Evolutionary conservation across 352 stramenopile genomes (phyloP).

Genomic region (Pythium sp.): DNA sequence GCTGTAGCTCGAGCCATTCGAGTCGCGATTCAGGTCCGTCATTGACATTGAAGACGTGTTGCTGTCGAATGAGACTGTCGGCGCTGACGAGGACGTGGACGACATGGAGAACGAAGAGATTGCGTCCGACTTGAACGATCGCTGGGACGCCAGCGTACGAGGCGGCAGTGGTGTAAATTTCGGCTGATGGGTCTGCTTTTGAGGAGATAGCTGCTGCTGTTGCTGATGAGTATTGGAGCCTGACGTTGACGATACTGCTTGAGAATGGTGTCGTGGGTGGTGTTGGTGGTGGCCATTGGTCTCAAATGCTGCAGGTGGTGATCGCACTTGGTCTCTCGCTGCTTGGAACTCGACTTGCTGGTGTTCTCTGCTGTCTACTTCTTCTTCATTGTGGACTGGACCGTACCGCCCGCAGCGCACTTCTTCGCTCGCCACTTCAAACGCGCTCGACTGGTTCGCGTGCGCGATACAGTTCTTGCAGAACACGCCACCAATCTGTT

Average conservation of each 20-base stretch:
- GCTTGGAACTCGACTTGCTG: background rate
- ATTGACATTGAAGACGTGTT: conserved; percentile 1
- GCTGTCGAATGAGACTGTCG: conserved; percentile 9
- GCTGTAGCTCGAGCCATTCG: conserved; percentile 6
- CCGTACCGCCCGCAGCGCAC: conserved; percentile 20
- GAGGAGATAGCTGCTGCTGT: background rate
- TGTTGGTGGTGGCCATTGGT: background rate
- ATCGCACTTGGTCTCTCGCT: background rate
- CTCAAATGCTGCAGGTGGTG: background rate
- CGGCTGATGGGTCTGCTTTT: conserved; percentile 4
- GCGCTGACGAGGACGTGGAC: background rate
- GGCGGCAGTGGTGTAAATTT: background rate
- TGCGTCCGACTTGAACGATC: conserved; percentile 2
- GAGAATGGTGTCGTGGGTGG: conserved; percentile 2
- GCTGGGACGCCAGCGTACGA: background rate
- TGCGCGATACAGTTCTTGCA: conserved; percentile 31
- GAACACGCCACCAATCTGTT: conserved; percentile 24
- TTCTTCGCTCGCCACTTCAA: conserved; percentile 21
- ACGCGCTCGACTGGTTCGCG: conserved; percentile 20
- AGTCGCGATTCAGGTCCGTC: conserved; percentile 6
- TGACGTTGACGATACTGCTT: background rate
- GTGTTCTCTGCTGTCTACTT: background rate
- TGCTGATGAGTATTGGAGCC: background rate
- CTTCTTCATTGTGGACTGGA: background rate
- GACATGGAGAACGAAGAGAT: background rate